Percentiles rank a stretch among this genome's conserved stretches.
Conservation (phyloP, 352 stramenopile species). For the Globisporangium takayamanum region DNA sequence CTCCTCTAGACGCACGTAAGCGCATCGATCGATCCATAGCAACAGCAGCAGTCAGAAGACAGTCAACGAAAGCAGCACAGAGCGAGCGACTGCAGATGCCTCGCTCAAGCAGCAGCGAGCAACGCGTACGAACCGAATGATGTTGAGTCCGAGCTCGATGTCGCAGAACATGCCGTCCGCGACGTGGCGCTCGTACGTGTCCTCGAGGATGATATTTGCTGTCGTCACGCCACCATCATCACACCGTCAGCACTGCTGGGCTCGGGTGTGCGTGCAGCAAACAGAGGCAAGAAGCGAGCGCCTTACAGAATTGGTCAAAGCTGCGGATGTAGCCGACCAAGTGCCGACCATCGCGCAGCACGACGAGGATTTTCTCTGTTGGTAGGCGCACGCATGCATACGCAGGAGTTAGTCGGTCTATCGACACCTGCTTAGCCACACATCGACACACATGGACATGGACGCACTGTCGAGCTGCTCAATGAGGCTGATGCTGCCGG, state of each 20-base stretch:
- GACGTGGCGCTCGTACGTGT: constrained; percentile 90
- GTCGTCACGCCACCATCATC: background rate
- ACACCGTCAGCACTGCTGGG: background rate
- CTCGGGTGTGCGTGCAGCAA: background rate
- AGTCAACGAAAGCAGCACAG: background rate
- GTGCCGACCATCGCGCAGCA: constrained; percentile 94
- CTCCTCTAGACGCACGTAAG: constrained; percentile 32
- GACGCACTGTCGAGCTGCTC: constrained; percentile 81
- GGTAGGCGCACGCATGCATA: background rate
- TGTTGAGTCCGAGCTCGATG: constrained; percentile 94
- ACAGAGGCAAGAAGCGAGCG: constrained; percentile 13
- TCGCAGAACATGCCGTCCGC: constrained; percentile 90
- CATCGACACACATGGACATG: background rate
- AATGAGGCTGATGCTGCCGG: constrained; percentile 77
- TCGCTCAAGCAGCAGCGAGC: background rate
- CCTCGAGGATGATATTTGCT: constrained; percentile 96
- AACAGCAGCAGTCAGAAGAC: background rate
- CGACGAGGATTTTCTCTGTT: constrained; percentile 86
- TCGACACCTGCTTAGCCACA: background rate
- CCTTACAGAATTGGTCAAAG: constrained; percentile 81
- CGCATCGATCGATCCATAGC: background rate
- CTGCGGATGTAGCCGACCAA: constrained; percentile 89
- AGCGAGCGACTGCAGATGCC: no score
- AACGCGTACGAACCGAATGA: constrained; percentile 74
- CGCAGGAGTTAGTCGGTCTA: background rate